A percentile compares a stretch with the other conserved stretches of the same genome.
These are phyloP conservation scores for Desmodesmus armatus DNA, from an alignment of 139 green algal genomes.

Conservation along the genomic window DNA sequence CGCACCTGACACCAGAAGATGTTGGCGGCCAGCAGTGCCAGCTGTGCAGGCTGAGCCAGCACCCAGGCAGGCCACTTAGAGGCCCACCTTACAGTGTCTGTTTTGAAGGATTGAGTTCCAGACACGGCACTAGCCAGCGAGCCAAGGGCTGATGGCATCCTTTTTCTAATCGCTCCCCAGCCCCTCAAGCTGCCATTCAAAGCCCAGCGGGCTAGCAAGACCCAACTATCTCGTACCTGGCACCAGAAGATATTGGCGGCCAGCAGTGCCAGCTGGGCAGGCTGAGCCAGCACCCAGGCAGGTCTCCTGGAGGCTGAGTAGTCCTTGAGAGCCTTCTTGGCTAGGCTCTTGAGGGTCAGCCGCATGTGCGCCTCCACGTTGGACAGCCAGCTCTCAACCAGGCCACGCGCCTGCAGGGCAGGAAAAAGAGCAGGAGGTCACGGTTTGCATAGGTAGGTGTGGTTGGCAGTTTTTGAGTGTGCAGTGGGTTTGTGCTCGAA, in stretches of 20 bases:
- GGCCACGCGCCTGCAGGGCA: constrained; percentile 78
- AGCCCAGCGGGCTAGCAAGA: constrained; percentile 11
- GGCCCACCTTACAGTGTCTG: not conserved
- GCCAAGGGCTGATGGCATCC: too few species aligned
- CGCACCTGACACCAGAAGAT: constrained; percentile 76
- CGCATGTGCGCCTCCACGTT: constrained; percentile 83
- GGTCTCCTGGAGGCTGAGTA: constrained; percentile 68
- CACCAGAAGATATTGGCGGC: constrained; percentile 84
- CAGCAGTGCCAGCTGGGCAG: constrained; percentile 87
- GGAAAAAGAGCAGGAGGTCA: not conserved
- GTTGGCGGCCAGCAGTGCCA: constrained; percentile 82
- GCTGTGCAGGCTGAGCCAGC: constrained; percentile 84
- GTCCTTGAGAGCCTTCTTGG: constrained; percentile 62
- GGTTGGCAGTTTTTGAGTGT: too few species aligned
- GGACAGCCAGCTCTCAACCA: constrained; percentile 88
- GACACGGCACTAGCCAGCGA: too few species aligned
- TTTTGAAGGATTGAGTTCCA: too few species aligned
- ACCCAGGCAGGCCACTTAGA: constrained; percentile 65
- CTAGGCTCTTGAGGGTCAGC: constrained; percentile 61
- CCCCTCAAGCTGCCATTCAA: too few species aligned
- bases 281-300: constrained; percentile 83
- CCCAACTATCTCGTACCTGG: constrained; percentile 49
- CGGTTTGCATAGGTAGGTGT: too few species aligned
- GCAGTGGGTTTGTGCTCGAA: too few species aligned
- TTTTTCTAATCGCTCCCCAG: too few species aligned